A percentile compares a stretch with the other conserved stretches of the same genome.
Evolutionary conservation across 495 filamentous ascomycete species (phyloP).

Genomic region (Xylaria sp.): DNA sequence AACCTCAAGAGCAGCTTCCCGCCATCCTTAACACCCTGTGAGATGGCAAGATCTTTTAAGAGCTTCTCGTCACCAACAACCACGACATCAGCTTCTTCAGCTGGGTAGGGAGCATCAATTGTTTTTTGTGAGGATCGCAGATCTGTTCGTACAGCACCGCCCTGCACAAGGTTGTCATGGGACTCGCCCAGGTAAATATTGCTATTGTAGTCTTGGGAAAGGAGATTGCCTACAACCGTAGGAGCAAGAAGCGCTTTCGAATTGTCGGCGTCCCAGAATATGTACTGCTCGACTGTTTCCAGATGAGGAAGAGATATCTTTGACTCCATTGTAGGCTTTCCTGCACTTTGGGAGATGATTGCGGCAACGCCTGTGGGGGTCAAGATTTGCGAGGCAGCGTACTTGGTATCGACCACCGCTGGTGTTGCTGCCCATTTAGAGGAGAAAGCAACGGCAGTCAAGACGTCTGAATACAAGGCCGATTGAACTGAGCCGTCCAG

Average conservation of each 20-base stretch:
- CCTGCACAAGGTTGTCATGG: conserved; percentile 87
- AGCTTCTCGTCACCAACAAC: conserved; percentile 82
- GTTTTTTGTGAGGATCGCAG: conserved; percentile 82
- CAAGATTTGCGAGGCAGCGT: conserved; percentile 79
- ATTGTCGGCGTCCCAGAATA: conserved; percentile 91
- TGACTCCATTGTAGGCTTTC: conserved; percentile 63
- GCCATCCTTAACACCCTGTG: conserved; percentile 71
- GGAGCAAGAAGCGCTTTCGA: conserved; percentile 71
- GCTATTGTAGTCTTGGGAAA: conserved; percentile 75
- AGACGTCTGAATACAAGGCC: conserved; percentile 84
- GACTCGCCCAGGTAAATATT: conserved; percentile 78
- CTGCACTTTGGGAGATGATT: conserved; percentile 67
- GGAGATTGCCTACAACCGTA: conserved; percentile 68
- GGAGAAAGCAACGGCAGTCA: conserved; percentile 82
- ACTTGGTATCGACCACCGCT: conserved; percentile 82
- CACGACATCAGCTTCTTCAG: conserved; percentile 78
- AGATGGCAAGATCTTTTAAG: conserved; percentile 74
- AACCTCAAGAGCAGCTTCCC: conserved; percentile 78
- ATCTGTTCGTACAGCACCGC: conserved; percentile 83
- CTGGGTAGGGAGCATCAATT: conserved; percentile 81
- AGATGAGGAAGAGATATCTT: conserved; percentile 56
- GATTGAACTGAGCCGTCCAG: conserved; percentile 78
- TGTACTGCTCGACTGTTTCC: conserved; percentile 74
- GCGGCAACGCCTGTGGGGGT: conserved; percentile 71
- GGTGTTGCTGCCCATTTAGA: conserved; percentile 66